Conservation (phyloP, 2,329 filamentous ascomycete species). For the Teratosphaeria pseudoeucalypti region DNA sequence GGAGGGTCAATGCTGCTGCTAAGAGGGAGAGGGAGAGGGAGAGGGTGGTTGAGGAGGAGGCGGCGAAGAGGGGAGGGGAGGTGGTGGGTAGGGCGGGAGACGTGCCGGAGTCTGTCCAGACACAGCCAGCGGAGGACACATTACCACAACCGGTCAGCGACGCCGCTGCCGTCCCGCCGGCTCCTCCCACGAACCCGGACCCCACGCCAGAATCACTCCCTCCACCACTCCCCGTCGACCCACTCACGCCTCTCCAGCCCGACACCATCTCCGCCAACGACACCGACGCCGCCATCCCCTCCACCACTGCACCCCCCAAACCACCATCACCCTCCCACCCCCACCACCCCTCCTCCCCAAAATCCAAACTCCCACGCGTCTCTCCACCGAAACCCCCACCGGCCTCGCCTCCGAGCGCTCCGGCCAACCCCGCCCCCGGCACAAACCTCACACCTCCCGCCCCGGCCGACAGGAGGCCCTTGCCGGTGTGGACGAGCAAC, state of each 20-base stretch:
- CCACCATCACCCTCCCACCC: not conserved
- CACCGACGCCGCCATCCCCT: not conserved
- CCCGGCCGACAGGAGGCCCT: not conserved
- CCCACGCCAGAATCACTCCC: not conserved
- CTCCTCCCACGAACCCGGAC: not conserved
- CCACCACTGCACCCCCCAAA: not conserved
- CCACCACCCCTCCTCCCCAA: not conserved
- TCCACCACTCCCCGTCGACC: not conserved
- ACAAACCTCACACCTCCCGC: not conserved
- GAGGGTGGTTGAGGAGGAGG: slow-evolving; percentile 1
- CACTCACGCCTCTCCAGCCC: not conserved
- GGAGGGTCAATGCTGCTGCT: slow-evolving; percentile 23
- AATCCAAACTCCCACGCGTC: not conserved
- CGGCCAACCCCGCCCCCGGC: too few relatives aligned
- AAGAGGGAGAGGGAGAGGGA: slow-evolving; percentile 21
- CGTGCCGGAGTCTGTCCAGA: not conserved
- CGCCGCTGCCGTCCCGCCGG: not conserved
- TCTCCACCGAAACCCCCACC: not conserved
- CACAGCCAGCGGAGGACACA: not conserved
- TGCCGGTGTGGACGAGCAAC: slow-evolving; percentile 22
- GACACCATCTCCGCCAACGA: not conserved
- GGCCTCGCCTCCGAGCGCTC: not conserved
- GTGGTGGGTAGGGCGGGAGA: not conserved
- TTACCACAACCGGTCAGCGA: not conserved
- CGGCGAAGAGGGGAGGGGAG: not conserved